phyloP scores from a whole-genome alignment of 1,284 basidiomycete genomes.

The Malassezia yamatoensis region DNA sequence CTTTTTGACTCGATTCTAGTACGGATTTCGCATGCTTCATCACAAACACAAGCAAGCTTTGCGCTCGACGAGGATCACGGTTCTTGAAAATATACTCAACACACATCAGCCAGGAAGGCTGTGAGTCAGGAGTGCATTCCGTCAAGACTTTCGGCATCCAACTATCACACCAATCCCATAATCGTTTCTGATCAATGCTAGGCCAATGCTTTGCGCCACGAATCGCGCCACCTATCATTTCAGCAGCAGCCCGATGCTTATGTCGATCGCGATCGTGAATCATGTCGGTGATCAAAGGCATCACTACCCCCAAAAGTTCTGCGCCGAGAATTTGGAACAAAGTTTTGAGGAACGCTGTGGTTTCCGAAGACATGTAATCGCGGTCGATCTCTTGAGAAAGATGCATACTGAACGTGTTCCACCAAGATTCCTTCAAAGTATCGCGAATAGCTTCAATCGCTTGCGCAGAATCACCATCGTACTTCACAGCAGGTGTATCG shows the following conservation, averaged over 20 bases:
- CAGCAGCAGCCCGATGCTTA: slow-evolving; percentile 80
- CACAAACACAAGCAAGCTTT: slow-evolving; percentile 61
- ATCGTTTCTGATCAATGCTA: slow-evolving; percentile 53
- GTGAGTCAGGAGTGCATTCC: slow-evolving; percentile 51
- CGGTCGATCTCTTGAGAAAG: slow-evolving; percentile 40
- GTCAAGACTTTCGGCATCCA: slow-evolving; percentile 63
- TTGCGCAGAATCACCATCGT: slow-evolving; percentile 52
- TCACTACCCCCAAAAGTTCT: slow-evolving; percentile 49
- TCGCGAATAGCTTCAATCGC: slow-evolving; percentile 58
- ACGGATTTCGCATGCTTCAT: slow-evolving; percentile 22
- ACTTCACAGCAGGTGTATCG: neutral
- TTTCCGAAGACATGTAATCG: slow-evolving; percentile 42
- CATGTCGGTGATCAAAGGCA: slow-evolving; percentile 55
- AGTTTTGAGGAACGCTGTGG: slow-evolving; percentile 52
- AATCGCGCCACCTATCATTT: slow-evolving; percentile 65
- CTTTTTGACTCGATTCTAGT: slow-evolving; percentile 4
- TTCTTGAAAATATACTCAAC: slow-evolving; percentile 56
- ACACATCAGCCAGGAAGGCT: slow-evolving; percentile 49
- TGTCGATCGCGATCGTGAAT: slow-evolving; percentile 65
- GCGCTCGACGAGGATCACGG: slow-evolving; percentile 75
- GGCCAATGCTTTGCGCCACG: slow-evolving; percentile 86
- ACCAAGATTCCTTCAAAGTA: slow-evolving; percentile 58
- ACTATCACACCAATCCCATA: slow-evolving; percentile 74
- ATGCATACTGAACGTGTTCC: slow-evolving; percentile 50
- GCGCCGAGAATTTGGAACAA: slow-evolving; percentile 56